Conservation (phyloP, 805 yeast species). For the Candida ovalis region DNA sequence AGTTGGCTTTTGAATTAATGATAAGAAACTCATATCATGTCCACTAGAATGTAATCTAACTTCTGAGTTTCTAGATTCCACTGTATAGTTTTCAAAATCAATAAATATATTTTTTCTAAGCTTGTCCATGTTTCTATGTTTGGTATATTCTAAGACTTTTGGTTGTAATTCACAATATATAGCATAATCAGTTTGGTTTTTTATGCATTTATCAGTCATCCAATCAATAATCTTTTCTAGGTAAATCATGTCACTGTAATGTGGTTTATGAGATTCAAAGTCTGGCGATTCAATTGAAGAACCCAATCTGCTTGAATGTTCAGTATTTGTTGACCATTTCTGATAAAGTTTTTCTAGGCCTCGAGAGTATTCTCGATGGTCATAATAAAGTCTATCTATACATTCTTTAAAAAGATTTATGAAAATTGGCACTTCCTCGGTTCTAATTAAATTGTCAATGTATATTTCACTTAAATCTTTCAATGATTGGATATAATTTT, state of each 20-base stretch:
- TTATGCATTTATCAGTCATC: constrained; percentile 18
- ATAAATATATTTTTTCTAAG: constrained; percentile 19
- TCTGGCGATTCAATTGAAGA: constrained; percentile 21
- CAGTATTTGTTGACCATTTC: constrained; percentile 14
- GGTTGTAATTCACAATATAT: constrained; percentile 24
- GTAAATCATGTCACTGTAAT: constrained; percentile 17
- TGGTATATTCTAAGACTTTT: constrained; percentile 20
- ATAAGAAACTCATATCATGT: constrained; percentile 49
- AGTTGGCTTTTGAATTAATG: constrained; percentile 53
- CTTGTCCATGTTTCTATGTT: constrained; percentile 21
- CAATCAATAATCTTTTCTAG: constrained; percentile 17
- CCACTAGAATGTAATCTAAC: constrained; percentile 36
- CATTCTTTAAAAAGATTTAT: constrained; percentile 27
- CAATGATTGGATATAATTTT: constrained; percentile 42
- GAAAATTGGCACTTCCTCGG: constrained; percentile 34
- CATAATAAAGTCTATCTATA: constrained; percentile 27
- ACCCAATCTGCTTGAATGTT: constrained; percentile 5
- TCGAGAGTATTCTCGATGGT: constrained; percentile 31
- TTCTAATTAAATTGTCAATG: constrained; percentile 35
- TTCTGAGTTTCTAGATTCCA: constrained; percentile 18
- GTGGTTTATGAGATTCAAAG: constrained; percentile 20
- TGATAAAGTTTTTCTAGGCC: constrained; percentile 24
- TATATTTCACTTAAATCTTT: constrained; percentile 41
- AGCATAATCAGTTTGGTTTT: constrained; percentile 21
- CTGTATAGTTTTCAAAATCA: constrained; percentile 26